Conservation (phyloP, 1,139 yeast genomes). For the Magnusiomyces fungicola region DNA sequence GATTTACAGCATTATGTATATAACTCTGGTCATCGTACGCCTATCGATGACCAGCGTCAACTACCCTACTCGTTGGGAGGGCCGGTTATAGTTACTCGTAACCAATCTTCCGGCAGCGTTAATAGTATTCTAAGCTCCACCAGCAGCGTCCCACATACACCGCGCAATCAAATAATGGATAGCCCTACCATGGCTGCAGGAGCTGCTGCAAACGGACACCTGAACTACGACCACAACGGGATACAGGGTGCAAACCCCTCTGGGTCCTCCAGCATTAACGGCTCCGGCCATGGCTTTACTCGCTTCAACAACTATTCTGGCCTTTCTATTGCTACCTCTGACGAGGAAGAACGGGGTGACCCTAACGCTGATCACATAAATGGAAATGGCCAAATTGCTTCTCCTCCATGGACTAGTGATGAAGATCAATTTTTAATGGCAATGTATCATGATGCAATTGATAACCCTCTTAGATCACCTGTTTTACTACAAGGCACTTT, state of each 20-base stretch:
- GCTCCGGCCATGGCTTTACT: neutral
- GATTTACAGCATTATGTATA: too few relatives aligned
- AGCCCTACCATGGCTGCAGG: neutral
- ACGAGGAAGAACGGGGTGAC: neutral
- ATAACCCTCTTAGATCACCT: constrained; percentile 1
- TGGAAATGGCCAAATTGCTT: neutral
- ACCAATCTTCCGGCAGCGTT: neutral
- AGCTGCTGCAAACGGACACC: neutral
- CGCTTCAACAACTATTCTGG: neutral
- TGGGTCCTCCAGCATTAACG: neutral
- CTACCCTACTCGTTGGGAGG: neutral
- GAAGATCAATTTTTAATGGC: constrained; percentile 1
- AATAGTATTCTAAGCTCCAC: neutral
- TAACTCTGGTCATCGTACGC: too few relatives aligned
- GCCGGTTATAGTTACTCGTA: too few relatives aligned
- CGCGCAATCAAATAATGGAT: neutral
- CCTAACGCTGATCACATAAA: neutral
- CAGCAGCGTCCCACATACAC: neutral
- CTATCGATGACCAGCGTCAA: too few relatives aligned
- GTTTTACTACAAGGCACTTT: neutral
- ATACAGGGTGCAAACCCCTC: neutral
- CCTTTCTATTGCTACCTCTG: constrained; percentile 3
- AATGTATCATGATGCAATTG: neutral
- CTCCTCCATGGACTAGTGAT: constrained; percentile 1
- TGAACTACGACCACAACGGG: neutral